A percentile compares a stretch with the other conserved stretches of the same genome.
These are phyloP conservation scores for Asterochloris sp. DNA, from an alignment of 139 green algal genomes.

Conservation along the genomic window DNA sequence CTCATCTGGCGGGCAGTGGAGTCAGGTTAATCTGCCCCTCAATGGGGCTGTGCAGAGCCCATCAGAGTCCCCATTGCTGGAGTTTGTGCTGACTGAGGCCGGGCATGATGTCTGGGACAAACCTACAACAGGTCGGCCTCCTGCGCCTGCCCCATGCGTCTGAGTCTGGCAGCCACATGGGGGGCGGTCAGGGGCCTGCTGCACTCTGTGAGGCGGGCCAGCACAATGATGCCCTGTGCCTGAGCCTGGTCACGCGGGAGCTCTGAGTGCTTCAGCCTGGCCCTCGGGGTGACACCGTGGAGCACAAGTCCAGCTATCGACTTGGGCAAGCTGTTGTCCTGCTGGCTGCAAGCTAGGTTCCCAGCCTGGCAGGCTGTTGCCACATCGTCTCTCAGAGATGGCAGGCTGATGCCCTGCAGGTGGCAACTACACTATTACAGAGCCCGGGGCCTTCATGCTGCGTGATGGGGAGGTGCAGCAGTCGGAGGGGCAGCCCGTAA, in stretches of 20 bases:
- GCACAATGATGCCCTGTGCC: not conserved
- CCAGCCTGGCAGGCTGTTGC: not conserved
- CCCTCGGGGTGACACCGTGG: not conserved
- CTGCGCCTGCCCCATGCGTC: not conserved
- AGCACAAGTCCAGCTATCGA: not conserved
- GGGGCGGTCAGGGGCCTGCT: not conserved
- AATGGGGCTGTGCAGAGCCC: not conserved
- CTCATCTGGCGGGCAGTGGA: conserved; percentile 17
- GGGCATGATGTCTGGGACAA: conserved; percentile 55
- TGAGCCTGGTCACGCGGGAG: not conserved
- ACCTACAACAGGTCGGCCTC: conserved; percentile 28
- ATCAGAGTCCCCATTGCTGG: conserved; percentile 29
- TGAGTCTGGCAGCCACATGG: not conserved
- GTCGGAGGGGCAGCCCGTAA: not conserved
- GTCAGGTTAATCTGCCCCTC: not conserved
- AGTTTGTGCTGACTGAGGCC: conserved; percentile 62
- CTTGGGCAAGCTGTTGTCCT: not conserved
- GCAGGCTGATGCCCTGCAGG: conserved; percentile 17
- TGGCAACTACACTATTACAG: conserved; percentile 27
- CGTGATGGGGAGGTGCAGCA: conserved; percentile 16
- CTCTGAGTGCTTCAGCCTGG: not conserved
- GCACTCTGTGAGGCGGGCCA: not conserved
- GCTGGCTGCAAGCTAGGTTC: not conserved
- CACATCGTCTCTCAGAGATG: conserved; percentile 13
- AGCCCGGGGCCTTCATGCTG: conserved; percentile 21